Evolutionary conservation across 2,329 filamentous ascomycete genomes (phyloP).

Genomic region (Endothia cerciana): DNA sequence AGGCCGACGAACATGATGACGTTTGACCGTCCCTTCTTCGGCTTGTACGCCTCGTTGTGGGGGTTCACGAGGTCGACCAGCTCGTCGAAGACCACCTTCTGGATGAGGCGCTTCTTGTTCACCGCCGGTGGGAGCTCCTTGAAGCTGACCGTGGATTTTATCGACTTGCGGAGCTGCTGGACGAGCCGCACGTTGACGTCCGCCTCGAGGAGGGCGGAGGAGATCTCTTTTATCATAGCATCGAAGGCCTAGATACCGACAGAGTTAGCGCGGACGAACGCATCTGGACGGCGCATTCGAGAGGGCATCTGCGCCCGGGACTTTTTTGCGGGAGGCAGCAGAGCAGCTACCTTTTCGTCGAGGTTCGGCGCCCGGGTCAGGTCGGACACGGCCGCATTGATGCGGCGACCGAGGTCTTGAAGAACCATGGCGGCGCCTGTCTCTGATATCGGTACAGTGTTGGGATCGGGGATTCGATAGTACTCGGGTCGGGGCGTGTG

Average conservation of each 20-base stretch:
- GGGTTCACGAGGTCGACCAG: constrained; percentile 95
- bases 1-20: constrained; percentile 99
- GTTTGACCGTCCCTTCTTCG: constrained; percentile 93
- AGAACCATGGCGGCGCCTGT: constrained; percentile 75
- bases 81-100: constrained; percentile 97
- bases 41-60: constrained; percentile 92
- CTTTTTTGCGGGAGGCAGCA: background rate
- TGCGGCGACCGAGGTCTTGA: constrained; percentile 97
- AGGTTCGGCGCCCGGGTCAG: constrained; percentile 90
- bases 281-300: constrained; percentile 10
- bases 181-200: constrained; percentile 98
- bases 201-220: constrained; percentile 90
- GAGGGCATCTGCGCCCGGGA: background rate
- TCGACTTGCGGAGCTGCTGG: constrained; percentile 87
- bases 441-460: too few species aligned
- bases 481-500: background rate
- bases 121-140: constrained; percentile 87
- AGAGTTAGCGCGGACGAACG: constrained; percentile 39
- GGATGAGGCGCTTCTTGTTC: constrained; percentile 98
- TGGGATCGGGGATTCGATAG: too few species aligned
- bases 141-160: constrained; percentile 90
- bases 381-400: constrained; percentile 94
- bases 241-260: constrained; percentile 75
- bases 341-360: constrained; percentile 79
- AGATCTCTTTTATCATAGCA: constrained; percentile 98